These are phyloP conservation scores for Arthroderma sp. DNA, from an alignment of 2,329 filamentous ascomycete species.

Conservation along the genomic window DNA sequence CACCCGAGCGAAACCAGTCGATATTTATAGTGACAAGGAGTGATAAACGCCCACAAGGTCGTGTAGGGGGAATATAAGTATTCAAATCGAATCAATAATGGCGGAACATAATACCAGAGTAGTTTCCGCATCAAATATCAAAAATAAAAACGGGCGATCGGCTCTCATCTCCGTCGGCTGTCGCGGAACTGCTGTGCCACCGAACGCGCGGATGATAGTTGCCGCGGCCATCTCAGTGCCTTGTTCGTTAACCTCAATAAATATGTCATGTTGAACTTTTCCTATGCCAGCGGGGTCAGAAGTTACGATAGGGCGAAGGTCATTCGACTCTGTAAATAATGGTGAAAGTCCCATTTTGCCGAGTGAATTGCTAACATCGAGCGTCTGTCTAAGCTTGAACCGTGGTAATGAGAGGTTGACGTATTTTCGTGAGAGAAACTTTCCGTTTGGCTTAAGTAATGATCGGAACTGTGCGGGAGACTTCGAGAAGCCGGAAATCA, in stretches of 20 bases:
- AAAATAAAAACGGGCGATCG: slow-evolving; percentile 4
- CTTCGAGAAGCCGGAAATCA: slow-evolving; percentile 2
- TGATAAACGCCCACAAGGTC: too few relatives aligned
- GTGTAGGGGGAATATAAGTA: too few relatives aligned
- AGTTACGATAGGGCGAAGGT: slow-evolving; percentile 1
- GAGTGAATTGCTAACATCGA: slow-evolving; percentile 1
- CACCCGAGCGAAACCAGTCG: too few relatives aligned
- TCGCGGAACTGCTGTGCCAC: not conserved
- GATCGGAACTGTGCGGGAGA: slow-evolving; percentile 2
- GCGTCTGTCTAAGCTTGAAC: slow-evolving; percentile 1
- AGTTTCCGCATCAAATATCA: slow-evolving; percentile 3
- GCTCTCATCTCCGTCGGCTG: slow-evolving; percentile 4
- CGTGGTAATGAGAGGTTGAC: slow-evolving; percentile 6
- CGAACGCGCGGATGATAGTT: not conserved
- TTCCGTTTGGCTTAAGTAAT: not conserved
- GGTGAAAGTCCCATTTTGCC: not conserved
- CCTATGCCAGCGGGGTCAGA: not conserved
- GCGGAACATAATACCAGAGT: not conserved
- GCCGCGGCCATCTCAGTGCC: slow-evolving; percentile 5
- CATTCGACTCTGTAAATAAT: not conserved
- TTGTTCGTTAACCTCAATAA: slow-evolving; percentile 6
- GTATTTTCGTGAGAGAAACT: not conserved
- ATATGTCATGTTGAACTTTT: slow-evolving; percentile 3
- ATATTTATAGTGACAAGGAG: too few relatives aligned
- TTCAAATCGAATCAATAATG: not conserved